A percentile compares a stretch with the other conserved stretches of the same genome.
phyloP scores from a whole-genome alignment of 768 basidiomycete species.

The Chlorophyllum brunneum region DNA sequence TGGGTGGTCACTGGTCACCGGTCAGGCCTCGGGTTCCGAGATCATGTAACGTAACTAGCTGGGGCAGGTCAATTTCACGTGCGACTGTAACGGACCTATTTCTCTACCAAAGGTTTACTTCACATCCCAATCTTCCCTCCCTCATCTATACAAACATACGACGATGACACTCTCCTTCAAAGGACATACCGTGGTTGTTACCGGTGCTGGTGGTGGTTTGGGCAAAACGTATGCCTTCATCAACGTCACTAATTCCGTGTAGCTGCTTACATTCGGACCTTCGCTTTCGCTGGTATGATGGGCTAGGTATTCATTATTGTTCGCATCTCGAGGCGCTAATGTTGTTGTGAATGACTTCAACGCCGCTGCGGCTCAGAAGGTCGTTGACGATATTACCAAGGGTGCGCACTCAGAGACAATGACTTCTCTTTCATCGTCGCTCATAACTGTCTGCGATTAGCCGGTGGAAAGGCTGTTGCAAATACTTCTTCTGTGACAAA shows the following conservation, averaged over 20 bases:
- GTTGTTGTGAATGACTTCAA: constrained; percentile 97
- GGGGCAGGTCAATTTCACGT: neutral
- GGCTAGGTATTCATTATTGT: constrained; percentile 81
- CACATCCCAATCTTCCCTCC: neutral
- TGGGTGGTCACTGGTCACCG: too few species aligned
- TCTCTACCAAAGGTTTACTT: neutral
- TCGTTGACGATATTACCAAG: constrained; percentile 83
- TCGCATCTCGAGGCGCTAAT: constrained; percentile 90
- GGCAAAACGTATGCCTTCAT: constrained; percentile 72
- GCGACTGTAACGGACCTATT: neutral
- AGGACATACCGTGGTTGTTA: constrained; percentile 89
- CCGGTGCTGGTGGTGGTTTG: constrained; percentile 94
- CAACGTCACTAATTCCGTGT: neutral
- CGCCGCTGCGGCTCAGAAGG: constrained; percentile 80
- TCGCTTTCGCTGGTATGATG: too few species aligned
- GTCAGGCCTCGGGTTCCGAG: neutral
- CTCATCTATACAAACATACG: constrained; percentile 9
- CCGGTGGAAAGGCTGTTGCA: constrained; percentile 83
- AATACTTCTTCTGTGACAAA: constrained; percentile 88
- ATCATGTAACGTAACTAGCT: neutral
- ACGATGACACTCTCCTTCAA: constrained; percentile 69
- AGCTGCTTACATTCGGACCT: constrained; percentile 11
- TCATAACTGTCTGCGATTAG: constrained; percentile 33
- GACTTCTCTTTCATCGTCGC: neutral
- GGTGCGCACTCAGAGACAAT: constrained; percentile 40